phyloP scores from a whole-genome alignment of 2,329 filamentous ascomycete genomes.

The Colletotrichum musicola region DNA sequence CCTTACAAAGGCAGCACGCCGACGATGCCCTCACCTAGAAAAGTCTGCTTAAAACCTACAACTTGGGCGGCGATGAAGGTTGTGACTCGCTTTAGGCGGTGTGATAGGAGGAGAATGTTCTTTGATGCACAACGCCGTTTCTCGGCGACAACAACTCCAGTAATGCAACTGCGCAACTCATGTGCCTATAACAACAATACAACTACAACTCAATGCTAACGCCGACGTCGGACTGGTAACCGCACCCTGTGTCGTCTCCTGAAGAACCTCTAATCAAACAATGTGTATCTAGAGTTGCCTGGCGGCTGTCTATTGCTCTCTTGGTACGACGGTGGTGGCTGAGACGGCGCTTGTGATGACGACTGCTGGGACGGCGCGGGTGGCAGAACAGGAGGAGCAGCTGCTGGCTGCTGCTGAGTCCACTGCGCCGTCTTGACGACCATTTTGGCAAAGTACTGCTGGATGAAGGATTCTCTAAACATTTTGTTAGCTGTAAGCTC shows the following conservation, averaged over 20 bases:
- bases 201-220: not conserved
- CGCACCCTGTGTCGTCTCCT: not conserved
- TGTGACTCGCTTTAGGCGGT: too few relatives aligned
- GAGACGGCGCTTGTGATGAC: not conserved
- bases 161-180: too few relatives aligned
- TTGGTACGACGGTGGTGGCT: slow-evolving; percentile 33
- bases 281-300: slow-evolving; percentile 27
- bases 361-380: slow-evolving; percentile 6
- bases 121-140: too few relatives aligned
- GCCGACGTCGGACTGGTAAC: slow-evolving; percentile 4
- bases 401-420: slow-evolving; percentile 40
- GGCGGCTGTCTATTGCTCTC: slow-evolving; percentile 35
- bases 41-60: too few relatives aligned
- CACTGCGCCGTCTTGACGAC: slow-evolving; percentile 64
- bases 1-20: too few relatives aligned
- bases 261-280: slow-evolving; percentile 36
- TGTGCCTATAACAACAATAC: not conserved
- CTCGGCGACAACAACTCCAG: too few relatives aligned
- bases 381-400: slow-evolving; percentile 29
- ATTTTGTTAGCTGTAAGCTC: slow-evolving; percentile 8
- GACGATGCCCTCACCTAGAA: too few relatives aligned
- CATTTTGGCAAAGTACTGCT: slow-evolving; percentile 81
- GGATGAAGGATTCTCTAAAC: slow-evolving; percentile 78
- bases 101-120: too few relatives aligned
- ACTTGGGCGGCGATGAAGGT: too few relatives aligned